Evolutionary conservation across 2,329 filamentous ascomycete genomes (phyloP), one percentile per base, ranked within the genome.

Genomic region (Xylariaceae sp.): DNA sequence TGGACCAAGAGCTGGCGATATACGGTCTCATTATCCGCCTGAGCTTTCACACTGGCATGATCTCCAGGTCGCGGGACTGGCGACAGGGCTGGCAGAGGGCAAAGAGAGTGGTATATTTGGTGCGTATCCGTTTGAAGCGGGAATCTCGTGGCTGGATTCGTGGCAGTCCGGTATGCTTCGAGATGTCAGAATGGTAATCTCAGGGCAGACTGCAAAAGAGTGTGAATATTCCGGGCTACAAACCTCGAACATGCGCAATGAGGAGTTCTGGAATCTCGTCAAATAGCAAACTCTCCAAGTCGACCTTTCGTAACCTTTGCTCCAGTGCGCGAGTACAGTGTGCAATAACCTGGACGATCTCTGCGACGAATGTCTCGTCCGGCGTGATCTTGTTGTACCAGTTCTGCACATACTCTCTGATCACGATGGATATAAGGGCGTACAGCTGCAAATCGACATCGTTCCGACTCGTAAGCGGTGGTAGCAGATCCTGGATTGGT

Each of bases 351-450:
- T 91, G 90, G 56, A 97, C 81, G 59, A 97, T 83, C 76, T 97
- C 92, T 66, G 88, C 87, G 61, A 94, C 87, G 71, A 99, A 95
- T 10, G 85, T 82, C 71, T 92, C 89, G 74, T 99, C 93, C 2
- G 91, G 85, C 1, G 93, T 97, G 73, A 99, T 94, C 73, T 88
- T 93, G 65, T 80, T 82, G 77, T 99, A 99, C 94, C 94, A 99
- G 37, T 85, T 86, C 73, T 94, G 88, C 44, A 99, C 89, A 72
- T 92, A 96, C 65, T 97, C 92, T 69, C 89, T 87, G 68, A 97
- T 80, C 62, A 97, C 86, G 60, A 97, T 88, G 55, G 94, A 89
- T 61, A 99, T 86, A 61, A 97, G 83, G 34, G 90, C 93, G 72
- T 97, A 99, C 3, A 99, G 82, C 75, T 99, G 89, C 58, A 95